Conservation (phyloP, 1,284 basidiomycete species). For the Fomitopsis pinicola region DNA sequence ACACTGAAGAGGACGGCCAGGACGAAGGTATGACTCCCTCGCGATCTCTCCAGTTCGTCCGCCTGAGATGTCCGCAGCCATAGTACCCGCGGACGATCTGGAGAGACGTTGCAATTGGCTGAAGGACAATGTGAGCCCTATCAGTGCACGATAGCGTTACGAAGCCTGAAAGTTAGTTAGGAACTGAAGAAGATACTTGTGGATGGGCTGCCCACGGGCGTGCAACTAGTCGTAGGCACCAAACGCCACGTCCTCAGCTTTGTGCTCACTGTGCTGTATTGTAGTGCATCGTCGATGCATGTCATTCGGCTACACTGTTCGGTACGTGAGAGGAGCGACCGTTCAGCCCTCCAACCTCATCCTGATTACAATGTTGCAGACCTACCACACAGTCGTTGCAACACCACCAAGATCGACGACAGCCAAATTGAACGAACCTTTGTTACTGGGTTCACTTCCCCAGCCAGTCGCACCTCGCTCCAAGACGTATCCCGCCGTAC, state of each 20-base stretch:
- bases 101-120: background rate
- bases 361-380: background rate
- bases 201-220: background rate
- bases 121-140: background rate
- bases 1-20: constrained; percentile 23
- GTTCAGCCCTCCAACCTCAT: background rate
- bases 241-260: background rate
- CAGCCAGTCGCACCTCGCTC: background rate
- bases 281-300: constrained; percentile 41
- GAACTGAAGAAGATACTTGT: background rate
- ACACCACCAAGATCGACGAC: background rate
- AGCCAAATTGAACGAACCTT: background rate
- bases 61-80: background rate
- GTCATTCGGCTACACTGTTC: constrained; percentile 41
- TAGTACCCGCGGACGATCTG: background rate
- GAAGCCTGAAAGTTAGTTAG: background rate
- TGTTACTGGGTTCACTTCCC: background rate
- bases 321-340: constrained; percentile 7
- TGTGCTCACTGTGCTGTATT: too few relatives aligned
- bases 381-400: background rate
- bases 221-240: background rate
- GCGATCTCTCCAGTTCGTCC: too few relatives aligned
- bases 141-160: background rate
- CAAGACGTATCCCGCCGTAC: background rate
- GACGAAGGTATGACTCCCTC: constrained; percentile 8